phyloP scores from a whole-genome alignment of 306 rosid species.

The Quillaja saponaria region DNA sequence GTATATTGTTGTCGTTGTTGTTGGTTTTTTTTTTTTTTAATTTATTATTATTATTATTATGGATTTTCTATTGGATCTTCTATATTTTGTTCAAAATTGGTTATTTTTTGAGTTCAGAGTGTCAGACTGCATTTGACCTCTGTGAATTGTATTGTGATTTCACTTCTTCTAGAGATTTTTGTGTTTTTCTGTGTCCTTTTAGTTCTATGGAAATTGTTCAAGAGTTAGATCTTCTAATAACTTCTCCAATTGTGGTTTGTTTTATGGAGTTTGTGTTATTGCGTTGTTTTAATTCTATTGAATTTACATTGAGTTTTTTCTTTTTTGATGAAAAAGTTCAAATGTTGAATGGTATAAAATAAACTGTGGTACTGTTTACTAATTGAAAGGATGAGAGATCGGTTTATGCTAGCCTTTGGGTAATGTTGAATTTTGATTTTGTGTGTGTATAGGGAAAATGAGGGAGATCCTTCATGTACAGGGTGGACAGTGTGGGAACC shows the following conservation, averaged over 20 bases:
- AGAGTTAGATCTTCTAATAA: background rate
- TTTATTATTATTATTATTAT: too few species aligned
- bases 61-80: background rate
- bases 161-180: background rate
- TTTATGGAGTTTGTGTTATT: too few species aligned
- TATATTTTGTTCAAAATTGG: background rate
- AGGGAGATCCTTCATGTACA: conserved; percentile 64
- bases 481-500: conserved; percentile 68
- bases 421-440: conserved; percentile 15
- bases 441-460: too few species aligned
- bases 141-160: background rate
- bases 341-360: too few species aligned
- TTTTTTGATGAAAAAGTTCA: conserved; percentile 15
- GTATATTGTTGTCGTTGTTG: background rate
- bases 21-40: background rate
- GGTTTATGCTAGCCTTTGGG: too few species aligned
- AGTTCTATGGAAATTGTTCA: background rate
- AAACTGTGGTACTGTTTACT: too few species aligned
- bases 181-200: background rate
- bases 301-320: background rate
- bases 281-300: background rate
- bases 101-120: background rate
- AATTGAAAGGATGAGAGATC: too few species aligned
- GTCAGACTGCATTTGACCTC: background rate
- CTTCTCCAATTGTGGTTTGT: too few species aligned